Evolutionary conservation across 2,329 filamentous ascomycete species (phyloP).

Genomic region (Phialophora tarda): DNA sequence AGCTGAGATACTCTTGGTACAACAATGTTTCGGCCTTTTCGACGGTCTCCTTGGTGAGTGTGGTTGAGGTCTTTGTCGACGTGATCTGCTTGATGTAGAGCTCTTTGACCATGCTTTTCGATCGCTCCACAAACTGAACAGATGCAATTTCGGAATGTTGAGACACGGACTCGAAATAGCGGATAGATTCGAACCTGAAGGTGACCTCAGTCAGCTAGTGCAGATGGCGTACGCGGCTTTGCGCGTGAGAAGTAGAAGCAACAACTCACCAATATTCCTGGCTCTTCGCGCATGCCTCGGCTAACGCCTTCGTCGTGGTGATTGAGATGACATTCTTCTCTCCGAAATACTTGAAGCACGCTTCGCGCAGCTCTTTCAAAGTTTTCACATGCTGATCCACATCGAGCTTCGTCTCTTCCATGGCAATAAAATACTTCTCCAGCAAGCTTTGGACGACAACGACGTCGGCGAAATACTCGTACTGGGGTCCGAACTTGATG

Average conservation of each 20-base stretch:
- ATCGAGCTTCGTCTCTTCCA: constrained; percentile 45
- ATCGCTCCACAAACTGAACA: constrained; percentile 17
- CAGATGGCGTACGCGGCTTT: neutral
- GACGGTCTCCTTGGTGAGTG: constrained; percentile 24
- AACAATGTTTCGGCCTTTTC: constrained; percentile 18
- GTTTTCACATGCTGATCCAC: constrained; percentile 45
- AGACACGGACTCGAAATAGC: constrained; percentile 23
- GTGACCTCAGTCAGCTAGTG: neutral
- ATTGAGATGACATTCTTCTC: constrained; percentile 39
- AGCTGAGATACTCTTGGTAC: constrained; percentile 29
- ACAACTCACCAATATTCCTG: constrained; percentile 29
- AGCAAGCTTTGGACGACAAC: constrained; percentile 45
- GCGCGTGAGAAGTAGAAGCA: neutral
- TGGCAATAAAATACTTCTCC: constrained; percentile 46
- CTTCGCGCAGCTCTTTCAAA: constrained; percentile 45
- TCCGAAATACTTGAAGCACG: constrained; percentile 46
- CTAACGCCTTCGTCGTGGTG: constrained; percentile 47
- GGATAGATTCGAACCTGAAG: constrained; percentile 24
- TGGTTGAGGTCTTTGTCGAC: constrained; percentile 12
- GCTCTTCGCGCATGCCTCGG: constrained; percentile 41
- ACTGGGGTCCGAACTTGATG: constrained; percentile 45
- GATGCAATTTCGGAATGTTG: constrained; percentile 19
- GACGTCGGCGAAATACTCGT: constrained; percentile 45
- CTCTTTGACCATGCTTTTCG: constrained; percentile 22
- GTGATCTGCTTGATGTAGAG: constrained; percentile 29